A percentile compares a stretch with the other conserved stretches of the same genome.
These are phyloP conservation scores for Lactarius indigo DNA, from an alignment of 768 basidiomycete species.

Conservation along the genomic window DNA sequence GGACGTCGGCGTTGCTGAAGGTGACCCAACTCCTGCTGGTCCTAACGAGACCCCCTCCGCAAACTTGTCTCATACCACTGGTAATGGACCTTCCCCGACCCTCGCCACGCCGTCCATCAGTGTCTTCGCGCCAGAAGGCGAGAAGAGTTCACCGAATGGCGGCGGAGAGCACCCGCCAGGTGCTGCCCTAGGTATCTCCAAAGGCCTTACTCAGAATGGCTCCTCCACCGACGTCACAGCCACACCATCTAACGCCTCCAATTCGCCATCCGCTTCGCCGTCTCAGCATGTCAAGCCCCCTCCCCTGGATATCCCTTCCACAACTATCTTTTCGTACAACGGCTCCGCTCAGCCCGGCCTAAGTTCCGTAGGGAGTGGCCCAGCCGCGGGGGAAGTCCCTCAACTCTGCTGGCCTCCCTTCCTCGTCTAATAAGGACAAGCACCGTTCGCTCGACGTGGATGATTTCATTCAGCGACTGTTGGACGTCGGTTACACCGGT, in stretches of 20 bases:
- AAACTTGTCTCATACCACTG: constrained; percentile 45
- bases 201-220: constrained; percentile 22
- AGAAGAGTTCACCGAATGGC: constrained; percentile 40
- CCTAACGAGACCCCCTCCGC: constrained; percentile 37
- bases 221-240: constrained; percentile 39
- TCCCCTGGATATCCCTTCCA: constrained; percentile 74
- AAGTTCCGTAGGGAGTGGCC: constrained; percentile 45
- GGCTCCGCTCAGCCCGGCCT: constrained; percentile 42
- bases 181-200: constrained; percentile 26
- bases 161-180: constrained; percentile 35
- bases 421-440: constrained; percentile 48
- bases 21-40: constrained; percentile 44
- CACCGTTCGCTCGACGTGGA: constrained; percentile 84
- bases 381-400: constrained; percentile 38
- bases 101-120: constrained; percentile 39
- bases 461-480: constrained; percentile 94
- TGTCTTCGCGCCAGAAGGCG: constrained; percentile 35
- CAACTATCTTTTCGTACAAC: constrained; percentile 77
- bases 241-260: constrained; percentile 32
- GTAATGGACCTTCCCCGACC: constrained; percentile 31
- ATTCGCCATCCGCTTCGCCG: constrained; percentile 30
- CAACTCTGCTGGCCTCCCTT: constrained; percentile 32
- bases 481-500: constrained; percentile 96
- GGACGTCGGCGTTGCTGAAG: constrained; percentile 39
- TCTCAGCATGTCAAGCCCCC: constrained; percentile 38